Evolutionary conservation across 2,329 filamentous ascomycete species (phyloP).

Genomic region (Penicillium sp.): DNA sequence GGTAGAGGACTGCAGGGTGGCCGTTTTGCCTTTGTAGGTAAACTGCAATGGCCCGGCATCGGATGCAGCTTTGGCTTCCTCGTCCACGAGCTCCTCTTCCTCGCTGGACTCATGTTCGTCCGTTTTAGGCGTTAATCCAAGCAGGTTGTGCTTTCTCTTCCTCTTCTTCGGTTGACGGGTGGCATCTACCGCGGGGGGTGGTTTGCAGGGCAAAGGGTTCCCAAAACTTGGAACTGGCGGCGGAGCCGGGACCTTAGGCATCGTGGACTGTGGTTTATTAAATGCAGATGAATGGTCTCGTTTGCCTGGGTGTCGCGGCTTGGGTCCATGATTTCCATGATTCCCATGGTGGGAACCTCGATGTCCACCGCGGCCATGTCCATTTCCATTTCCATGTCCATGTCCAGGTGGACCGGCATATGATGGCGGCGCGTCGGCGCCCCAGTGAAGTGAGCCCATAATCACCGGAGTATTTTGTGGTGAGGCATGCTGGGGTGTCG

Average conservation of each 20-base stretch:
- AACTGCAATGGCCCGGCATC: constrained; percentile 45
- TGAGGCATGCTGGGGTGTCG: constrained; percentile 24
- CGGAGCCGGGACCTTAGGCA: constrained; percentile 38
- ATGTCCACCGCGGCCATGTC: constrained; percentile 21
- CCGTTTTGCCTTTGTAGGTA: constrained; percentile 57
- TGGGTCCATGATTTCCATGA: constrained; percentile 24
- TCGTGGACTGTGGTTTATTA: constrained; percentile 32
- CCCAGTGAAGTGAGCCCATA: constrained; percentile 59
- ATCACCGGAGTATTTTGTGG: constrained; percentile 38
- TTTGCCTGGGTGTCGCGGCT: constrained; percentile 32
- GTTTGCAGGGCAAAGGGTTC: constrained; percentile 45
- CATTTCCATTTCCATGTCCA: constrained; percentile 1
- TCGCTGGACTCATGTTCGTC: constrained; percentile 49
- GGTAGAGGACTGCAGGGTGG: constrained; percentile 55
- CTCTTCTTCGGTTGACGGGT: constrained; percentile 41
- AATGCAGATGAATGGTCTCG: constrained; percentile 41
- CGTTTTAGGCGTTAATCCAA: constrained; percentile 49
- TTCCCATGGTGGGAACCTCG: constrained; percentile 27
- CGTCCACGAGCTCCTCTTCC: constrained; percentile 48
- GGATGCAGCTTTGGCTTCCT: constrained; percentile 44
- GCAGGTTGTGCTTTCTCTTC: constrained; percentile 48
- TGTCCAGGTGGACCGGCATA: constrained; percentile 29
- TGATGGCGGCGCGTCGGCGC: constrained; percentile 44
- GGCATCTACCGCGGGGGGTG: constrained; percentile 37
- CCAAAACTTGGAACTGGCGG: constrained; percentile 49